Base-by-base conservation (phyloP, 495 filamentous ascomycete species). In the Bombardia bombarda region DNA sequence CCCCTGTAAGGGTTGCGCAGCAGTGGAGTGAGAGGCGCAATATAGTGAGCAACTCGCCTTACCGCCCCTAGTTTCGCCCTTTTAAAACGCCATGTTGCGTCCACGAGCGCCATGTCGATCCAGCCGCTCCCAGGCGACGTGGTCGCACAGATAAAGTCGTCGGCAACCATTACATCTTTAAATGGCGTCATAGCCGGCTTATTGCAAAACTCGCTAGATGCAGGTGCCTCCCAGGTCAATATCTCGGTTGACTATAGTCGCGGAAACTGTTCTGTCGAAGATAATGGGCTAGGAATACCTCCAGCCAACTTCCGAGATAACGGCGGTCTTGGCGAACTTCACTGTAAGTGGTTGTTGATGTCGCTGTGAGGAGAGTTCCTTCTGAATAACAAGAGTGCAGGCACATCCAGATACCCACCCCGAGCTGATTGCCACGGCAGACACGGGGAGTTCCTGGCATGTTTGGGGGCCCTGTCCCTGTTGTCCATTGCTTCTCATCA, bases 191-290 rank as follows among this genome's bases (percentile, higher is more conserved):
- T 88, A 30, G 62, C 77, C 40, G 84, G 86, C 38, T 68, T 98
- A n/a, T 48, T 90, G 7, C 78, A 86, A 53, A 98, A 98, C 62
- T 77, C 87, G 1, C 71, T 98, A 17, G 92, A 98, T 66, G 86
- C 90, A 16, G 63, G 68, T 17, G 81, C 90, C 14, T 78, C 68
- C 28, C 86, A 77, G 43, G 64, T 96, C 37, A 76, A 74, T 22
- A 67, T 94, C 47, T 76, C 70, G 13, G 72, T 94, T 13, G 85
- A 97, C 60, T 86, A 86, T 46, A 53, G 59, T 24, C 80, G 84
- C 13, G 90, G 90, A 10, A 77, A 77, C 42, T 95, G 90, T 61
- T 72, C 78, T 0, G 78, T 97, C 13, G 88, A 95, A 61, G 92
- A 98, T 58, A 76, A 97, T 67, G 92, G 92, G 1, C 36, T 73